These are phyloP conservation scores for Erucastrum elatum DNA, from an alignment of 345 rosid species.

Conservation along the genomic window DNA sequence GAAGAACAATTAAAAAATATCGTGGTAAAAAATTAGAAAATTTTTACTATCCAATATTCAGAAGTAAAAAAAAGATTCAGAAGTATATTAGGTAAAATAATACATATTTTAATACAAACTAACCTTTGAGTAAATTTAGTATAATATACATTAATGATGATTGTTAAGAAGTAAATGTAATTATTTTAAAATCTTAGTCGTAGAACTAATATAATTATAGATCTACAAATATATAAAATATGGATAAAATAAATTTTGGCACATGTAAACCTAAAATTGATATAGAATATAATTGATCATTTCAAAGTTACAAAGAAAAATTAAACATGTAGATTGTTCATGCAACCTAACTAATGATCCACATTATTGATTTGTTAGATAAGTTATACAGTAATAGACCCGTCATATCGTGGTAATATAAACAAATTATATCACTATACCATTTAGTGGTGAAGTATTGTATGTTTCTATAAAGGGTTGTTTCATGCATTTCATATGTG, in stretches of 20 bases:
- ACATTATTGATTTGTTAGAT: not conserved
- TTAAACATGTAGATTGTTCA: not conserved
- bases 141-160: too few species aligned
- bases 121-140: not conserved
- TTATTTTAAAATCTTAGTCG: not conserved
- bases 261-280: not conserved
- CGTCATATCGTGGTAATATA: too few species aligned
- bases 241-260: not conserved
- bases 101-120: not conserved
- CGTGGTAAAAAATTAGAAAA: not conserved
- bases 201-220: not conserved
- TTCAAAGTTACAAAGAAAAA: not conserved
- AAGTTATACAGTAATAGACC: too few species aligned
- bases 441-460: not conserved
- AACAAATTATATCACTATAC: too few species aligned
- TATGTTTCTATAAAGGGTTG: not conserved
- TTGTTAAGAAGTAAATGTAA: too few species aligned
- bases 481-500: constrained; percentile 8
- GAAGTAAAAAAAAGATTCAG: not conserved
- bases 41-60: too few species aligned
- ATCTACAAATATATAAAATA: too few species aligned
- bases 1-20: too few species aligned
- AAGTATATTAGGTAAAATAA: not conserved
- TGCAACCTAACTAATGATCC: not conserved
- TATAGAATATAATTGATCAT: not conserved